Base-by-base conservation (phyloP, 371 early-diverging fungal species). In the Mortierella sp. region DNA sequence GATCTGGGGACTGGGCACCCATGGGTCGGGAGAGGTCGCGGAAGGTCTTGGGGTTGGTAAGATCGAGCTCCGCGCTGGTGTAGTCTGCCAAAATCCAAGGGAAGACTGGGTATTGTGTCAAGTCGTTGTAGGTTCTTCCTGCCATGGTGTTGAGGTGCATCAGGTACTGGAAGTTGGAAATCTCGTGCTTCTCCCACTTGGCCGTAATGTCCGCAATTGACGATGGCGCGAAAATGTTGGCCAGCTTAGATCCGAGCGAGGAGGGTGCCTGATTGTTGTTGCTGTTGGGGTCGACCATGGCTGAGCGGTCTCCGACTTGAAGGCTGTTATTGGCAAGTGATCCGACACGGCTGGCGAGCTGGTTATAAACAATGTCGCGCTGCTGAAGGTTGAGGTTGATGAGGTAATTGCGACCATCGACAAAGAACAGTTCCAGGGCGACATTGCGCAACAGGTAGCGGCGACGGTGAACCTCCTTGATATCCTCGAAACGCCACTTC, bases 61-160 rank as follows among this genome's bases (percentile, higher is more conserved):
- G 79, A 87, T 97, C 96, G 26, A 97, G 77, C 74, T 93, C 91
- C 3, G 91, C 88, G 50, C 92, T 92, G 13, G 87, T 88, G 79
- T 95, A 95, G 74, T 95, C 94, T 0, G 94, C 93, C 87, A 94
- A 79, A 67, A 94, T 91, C 95, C 95, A 95, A 5, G 95, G 95
- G 72, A 95, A 93, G 24, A 95, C 93, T 0, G 95, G 95, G 76
- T 95, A 94, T 74, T 93, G 93, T 0, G 93, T 93, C 57, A 93
- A 80, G 75, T 94, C 92, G 78, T 93, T 93, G 77, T 92, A 94
- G 0, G 93, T 93, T 70, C 95, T 87, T n/a, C 95, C 96, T 48
- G 96, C 95, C 73, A 96, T 90, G 0, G 95, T 96, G 83, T 97
- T 97, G 28, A 97, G 88, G 73, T 94, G 93, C 96, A 97, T 96